A percentile compares a stretch with the other conserved stretches of the same genome.
phyloP scores from a whole-genome alignment of 2,329 filamentous ascomycete species.

The Xylariomycetidae sp. region DNA sequence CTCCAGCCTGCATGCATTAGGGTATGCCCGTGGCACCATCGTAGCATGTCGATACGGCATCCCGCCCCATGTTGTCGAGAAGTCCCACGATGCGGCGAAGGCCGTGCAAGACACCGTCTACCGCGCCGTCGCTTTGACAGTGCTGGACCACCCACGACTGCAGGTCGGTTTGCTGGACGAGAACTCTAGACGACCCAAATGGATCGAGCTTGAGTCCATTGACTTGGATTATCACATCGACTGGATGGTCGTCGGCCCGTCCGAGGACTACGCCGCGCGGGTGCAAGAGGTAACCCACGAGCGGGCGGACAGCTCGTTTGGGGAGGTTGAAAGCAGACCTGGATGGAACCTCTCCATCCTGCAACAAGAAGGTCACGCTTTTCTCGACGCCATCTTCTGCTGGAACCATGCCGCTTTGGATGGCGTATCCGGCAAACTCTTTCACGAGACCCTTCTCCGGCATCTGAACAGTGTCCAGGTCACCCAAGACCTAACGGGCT shows the following conservation, averaged over 20 bases:
- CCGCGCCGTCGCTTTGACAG: too few relatives aligned
- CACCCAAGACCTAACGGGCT: slow-evolving; percentile 16
- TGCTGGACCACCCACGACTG: slow-evolving; percentile 14
- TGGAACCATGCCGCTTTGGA: slow-evolving; percentile 16
- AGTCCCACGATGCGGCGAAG: slow-evolving; percentile 11
- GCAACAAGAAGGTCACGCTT: not conserved
- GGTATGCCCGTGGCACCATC: slow-evolving; percentile 14
- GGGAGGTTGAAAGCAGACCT: slow-evolving; percentile 7
- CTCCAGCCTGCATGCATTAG: slow-evolving; percentile 16
- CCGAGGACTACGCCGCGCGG: slow-evolving; percentile 2
- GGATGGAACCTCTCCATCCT: slow-evolving; percentile 16
- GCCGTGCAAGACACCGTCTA: too few relatives aligned
- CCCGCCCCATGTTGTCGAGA: slow-evolving; percentile 6
- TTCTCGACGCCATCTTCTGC: slow-evolving; percentile 14
- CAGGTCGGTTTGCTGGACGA: slow-evolving; percentile 12
- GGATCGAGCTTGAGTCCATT: slow-evolving; percentile 11
- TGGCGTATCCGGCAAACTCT: slow-evolving; percentile 18
- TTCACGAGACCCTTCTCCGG: slow-evolving; percentile 20
- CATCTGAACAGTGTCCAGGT: slow-evolving; percentile 20
- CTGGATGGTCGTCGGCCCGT: slow-evolving; percentile 10
- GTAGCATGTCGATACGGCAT: slow-evolving; percentile 16
- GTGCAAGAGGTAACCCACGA: slow-evolving; percentile 3
- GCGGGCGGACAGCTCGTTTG: slow-evolving; percentile 12
- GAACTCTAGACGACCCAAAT: slow-evolving; percentile 12
- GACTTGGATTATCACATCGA: slow-evolving; percentile 14